Base-by-base conservation (phyloP, 2,329 filamentous ascomycete genomes). In the Chaetomium sp. region DNA sequence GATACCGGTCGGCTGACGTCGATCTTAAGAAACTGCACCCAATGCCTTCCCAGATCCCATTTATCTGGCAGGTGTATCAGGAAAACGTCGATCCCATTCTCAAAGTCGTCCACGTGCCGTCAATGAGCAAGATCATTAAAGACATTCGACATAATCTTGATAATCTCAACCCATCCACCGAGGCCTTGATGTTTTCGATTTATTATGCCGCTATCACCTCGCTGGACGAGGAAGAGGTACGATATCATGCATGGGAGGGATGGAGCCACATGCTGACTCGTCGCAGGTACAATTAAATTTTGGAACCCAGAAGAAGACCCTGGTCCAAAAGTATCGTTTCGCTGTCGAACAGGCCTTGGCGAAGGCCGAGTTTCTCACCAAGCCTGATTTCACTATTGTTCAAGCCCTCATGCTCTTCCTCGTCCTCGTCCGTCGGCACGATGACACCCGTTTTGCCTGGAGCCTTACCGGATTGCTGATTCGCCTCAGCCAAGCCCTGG, bases 21-120 rank as follows among this genome's bases (percentile, higher is more conserved):
- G 81, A 90, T 62, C 72, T 90, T 60, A 71, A 78, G 14, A 74
- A 77, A 43, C 72, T 87, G 11, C 87, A 89, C 62, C 87, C 87
- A 1, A 65, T 83, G 0, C 79, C 84, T 0, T 81, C 82, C 1
- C 84, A 86, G 59, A 84, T 87, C 49, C 77, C 77, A 0, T 80
- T 81, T 49, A 81, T 89, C 54, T 90, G 87, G 87, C 78, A 83
- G 49, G 76, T 84, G 9, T 91, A 82, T 69, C 79, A 85, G 59
- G 84, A 89, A 61, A 89, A 88, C 52, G 86, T 91, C 7, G 86
- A 91, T 63, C 85, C 87, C 0, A 69, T 90, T 8, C 75, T 87
- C 63, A 90, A 89, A 66, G 75, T 90, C 10, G 66, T 90, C 6
- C 88, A 91, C 66, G 74, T 87, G 0, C 87, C 86, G 0, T 84